phyloP scores from a whole-genome alignment of 2,329 filamentous ascomycete genomes.

The Rhinocladiella similis region DNA sequence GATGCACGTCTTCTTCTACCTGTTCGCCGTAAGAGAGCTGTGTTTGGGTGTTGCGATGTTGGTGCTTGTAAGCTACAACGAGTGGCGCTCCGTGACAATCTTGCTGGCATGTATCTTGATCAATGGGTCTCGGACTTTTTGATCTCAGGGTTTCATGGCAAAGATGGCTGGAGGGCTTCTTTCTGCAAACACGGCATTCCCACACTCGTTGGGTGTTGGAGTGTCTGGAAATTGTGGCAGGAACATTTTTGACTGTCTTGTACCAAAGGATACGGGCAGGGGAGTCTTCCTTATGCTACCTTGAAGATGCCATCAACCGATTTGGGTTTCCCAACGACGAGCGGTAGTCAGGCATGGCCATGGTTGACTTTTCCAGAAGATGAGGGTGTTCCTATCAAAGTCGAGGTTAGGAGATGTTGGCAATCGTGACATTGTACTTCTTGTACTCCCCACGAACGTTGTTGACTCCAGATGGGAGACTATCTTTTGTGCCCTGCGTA shows the following conservation, averaged over 20 bases:
- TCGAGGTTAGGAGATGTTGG: no score
- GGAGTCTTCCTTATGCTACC: no score
- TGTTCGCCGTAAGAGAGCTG: constrained; percentile 12
- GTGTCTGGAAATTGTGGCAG: constrained; percentile 13
- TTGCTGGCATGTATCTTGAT: constrained; percentile 6
- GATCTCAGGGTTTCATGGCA: neutral
- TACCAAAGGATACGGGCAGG: no score
- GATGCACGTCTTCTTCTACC: constrained; percentile 2
- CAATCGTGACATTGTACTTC: no score
- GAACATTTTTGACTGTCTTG: constrained; percentile 1
- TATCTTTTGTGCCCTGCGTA: no score
- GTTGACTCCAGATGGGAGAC: no score
- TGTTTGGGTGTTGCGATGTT: constrained; percentile 6
- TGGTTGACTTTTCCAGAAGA: no score
- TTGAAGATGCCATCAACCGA: no score
- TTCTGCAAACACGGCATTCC: constrained; percentile 11
- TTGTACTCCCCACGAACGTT: no score
- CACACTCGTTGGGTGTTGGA: constrained; percentile 7
- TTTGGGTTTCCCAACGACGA: no score
- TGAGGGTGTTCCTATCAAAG: no score
- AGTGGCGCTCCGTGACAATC: constrained; percentile 8
- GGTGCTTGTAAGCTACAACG: constrained; percentile 1
- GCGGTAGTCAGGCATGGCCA: no score
- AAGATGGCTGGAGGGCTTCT: constrained; percentile 2
- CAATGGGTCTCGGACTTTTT: constrained; percentile 11